Base-by-base conservation (phyloP, 139 green algal species). In the Closterium sp. region DNA sequence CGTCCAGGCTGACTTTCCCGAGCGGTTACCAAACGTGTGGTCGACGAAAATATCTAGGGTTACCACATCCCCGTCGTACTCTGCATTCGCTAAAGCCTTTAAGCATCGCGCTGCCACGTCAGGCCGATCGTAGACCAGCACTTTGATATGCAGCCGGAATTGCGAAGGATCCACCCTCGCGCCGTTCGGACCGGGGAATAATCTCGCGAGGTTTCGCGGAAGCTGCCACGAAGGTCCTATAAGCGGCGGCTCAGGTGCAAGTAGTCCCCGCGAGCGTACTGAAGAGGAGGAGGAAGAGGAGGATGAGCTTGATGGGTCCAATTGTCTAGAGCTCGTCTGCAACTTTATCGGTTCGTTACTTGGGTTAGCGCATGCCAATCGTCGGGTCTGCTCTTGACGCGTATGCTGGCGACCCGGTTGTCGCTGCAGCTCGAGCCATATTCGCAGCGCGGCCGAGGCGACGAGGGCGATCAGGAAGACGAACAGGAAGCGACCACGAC, bases 11-110 rank as follows among this genome's bases (percentile, higher is more conserved):
- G 32, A 90, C 9, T 31, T 31, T 1, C 30, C 86, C 11, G 86
- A 70, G 0, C 87, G 24, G 87, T 62, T 31, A 31, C 31, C 28
- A 50, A 90, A 93, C n/a, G 45, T 42, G 73, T 92, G 90, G 70
- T 93, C 90, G n/a, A 93, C 90, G 85, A 85, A 93, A 31, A 93
- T 84, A 30, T 93, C 90, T 28, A 93, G 79, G 79, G 89, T 28
- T 21, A 93, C 90, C 21, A 31, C 21, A 50, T 93, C 90, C 0
- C 90, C 90, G 29, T 86, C 90, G 2, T 93, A 93, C 19, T 45
- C 19, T 4, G 90, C 90, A 31, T 17, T 31, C 87, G 38, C 85
- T 27, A 93, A 30, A 10, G 85, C 91, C 28, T 85, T 21, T 24
- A 93, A 62, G 85, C 85, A 93, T n/a, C 89, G 89, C 6, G 50